phyloP scores from a whole-genome alignment of 1,284 basidiomycete species.

The Cryptococcus hybrid region DNA sequence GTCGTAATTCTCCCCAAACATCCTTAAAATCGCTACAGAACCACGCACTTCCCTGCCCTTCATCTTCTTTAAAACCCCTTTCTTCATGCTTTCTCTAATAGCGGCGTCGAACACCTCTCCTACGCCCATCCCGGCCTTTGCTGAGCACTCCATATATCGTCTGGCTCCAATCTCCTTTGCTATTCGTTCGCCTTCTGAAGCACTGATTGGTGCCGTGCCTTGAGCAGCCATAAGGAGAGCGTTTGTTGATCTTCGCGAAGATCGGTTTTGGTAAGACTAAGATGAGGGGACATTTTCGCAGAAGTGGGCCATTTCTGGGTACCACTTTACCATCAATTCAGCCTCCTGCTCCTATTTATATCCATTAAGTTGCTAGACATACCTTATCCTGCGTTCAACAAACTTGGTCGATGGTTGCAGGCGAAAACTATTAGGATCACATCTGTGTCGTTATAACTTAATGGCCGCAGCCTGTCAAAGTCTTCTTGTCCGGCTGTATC shows the following conservation, averaged over 20 bases:
- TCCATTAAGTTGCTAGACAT: conserved; percentile 10
- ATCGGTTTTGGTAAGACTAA: conserved; percentile 93
- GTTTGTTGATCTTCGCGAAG: conserved; percentile 84
- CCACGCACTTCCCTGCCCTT: conserved; percentile 75
- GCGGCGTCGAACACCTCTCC: conserved; percentile 91
- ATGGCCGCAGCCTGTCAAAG: conserved; percentile 88
- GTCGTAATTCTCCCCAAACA: not conserved
- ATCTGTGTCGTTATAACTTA: conserved; percentile 95
- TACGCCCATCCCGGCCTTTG: conserved; percentile 85
- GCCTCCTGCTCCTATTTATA: no score
- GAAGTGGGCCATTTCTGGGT: not conserved
- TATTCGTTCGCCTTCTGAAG: conserved; percentile 73
- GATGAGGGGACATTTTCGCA: conserved; percentile 55
- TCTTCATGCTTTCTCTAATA: conserved; percentile 77
- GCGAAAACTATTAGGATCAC: conserved; percentile 98
- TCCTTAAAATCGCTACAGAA: conserved; percentile 56
- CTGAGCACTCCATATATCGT: conserved; percentile 87
- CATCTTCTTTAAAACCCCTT: conserved; percentile 62
- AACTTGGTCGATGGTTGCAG: conserved; percentile 91
- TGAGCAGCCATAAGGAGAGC: conserved; percentile 88
- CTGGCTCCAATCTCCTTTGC: conserved; percentile 92
- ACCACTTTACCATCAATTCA: no score
- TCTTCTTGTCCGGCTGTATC: conserved; percentile 99
- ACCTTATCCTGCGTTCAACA: conserved; percentile 79
- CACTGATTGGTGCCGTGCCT: conserved; percentile 77